phyloP scores from a whole-genome alignment of 1,284 basidiomycete species.

The Papiliotrema nemorosa region DNA sequence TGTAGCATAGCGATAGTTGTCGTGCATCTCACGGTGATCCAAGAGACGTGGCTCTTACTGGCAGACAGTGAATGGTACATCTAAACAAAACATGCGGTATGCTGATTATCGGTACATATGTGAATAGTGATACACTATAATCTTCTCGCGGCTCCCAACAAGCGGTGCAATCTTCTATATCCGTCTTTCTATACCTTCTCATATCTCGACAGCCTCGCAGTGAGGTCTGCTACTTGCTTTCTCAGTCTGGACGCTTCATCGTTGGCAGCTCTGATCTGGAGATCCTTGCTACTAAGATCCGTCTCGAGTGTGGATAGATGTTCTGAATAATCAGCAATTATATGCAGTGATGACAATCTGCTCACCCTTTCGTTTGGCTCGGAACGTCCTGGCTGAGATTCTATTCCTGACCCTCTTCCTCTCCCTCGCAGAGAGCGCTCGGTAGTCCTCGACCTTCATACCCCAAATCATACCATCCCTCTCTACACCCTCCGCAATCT shows the following conservation, averaged over 20 bases:
- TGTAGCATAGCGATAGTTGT: too few relatives aligned
- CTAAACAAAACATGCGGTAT: too few relatives aligned
- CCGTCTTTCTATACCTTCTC: constrained; percentile 1
- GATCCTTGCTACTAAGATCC: constrained; percentile 39
- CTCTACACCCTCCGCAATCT: constrained; percentile 47
- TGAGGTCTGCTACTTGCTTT: constrained; percentile 33
- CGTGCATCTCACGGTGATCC: too few relatives aligned
- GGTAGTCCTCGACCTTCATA: constrained; percentile 48
- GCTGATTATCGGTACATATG: too few relatives aligned
- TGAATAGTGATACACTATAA: too few relatives aligned
- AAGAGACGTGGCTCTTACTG: too few relatives aligned
- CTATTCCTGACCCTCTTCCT: constrained; percentile 48
- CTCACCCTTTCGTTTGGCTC: constrained; percentile 48
- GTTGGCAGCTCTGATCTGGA: constrained; percentile 38
- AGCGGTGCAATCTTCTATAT: too few relatives aligned
- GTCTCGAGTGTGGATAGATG: constrained; percentile 42
- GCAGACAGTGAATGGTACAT: too few relatives aligned
- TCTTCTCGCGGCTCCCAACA: too few relatives aligned
- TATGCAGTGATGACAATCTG: not conserved
- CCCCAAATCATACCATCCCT: constrained; percentile 51
- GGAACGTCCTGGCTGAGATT: constrained; percentile 48
- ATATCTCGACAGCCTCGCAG: constrained; percentile 1
- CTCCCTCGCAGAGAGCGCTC: constrained; percentile 44
- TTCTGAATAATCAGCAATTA: constrained; percentile 20
- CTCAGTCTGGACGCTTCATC: constrained; percentile 41